These are phyloP conservation scores for Pholiota molesta DNA, from an alignment of 768 basidiomycete species.

Conservation along the genomic window DNA sequence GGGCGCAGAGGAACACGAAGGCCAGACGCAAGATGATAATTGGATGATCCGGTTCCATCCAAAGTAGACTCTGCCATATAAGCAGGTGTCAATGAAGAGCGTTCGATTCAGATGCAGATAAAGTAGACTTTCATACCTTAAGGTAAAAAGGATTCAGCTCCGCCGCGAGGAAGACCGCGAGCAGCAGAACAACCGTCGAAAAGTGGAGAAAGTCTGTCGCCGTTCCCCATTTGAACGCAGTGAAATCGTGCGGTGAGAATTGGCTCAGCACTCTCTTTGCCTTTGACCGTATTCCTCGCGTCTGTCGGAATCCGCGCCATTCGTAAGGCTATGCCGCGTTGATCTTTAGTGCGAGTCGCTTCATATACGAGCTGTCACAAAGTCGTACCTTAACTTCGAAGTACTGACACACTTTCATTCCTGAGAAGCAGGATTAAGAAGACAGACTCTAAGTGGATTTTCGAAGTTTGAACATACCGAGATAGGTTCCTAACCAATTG, in stretches of 20 bases:
- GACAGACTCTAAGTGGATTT: not conserved
- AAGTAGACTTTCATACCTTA: slow-evolving; percentile 52
- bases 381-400: slow-evolving; percentile 79
- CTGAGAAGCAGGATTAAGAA: slow-evolving; percentile 36
- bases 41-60: slow-evolving; percentile 93
- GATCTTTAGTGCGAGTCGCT: slow-evolving; percentile 12
- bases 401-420: slow-evolving; percentile 87
- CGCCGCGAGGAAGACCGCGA: slow-evolving; percentile 80
- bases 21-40: slow-evolving; percentile 75
- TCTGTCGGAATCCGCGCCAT: slow-evolving; percentile 84
- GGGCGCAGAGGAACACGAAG: slow-evolving; percentile 82
- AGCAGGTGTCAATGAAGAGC: slow-evolving; percentile 15
- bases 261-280: slow-evolving; percentile 80
- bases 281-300: slow-evolving; percentile 76
- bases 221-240: slow-evolving; percentile 87
- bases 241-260: slow-evolving; percentile 88
- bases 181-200: slow-evolving; percentile 70
- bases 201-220: slow-evolving; percentile 75
- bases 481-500: slow-evolving; percentile 87
- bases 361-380: slow-evolving; percentile 11
- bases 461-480: slow-evolving; percentile 49
- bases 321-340: slow-evolving; percentile 64
- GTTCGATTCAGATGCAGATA: not conserved
- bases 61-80: slow-evolving; percentile 53
- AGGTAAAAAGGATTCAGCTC: slow-evolving; percentile 90